These are phyloP conservation scores for Flaveria robusta DNA, from an alignment of 129 eudicot species.

Conservation along the genomic window DNA sequence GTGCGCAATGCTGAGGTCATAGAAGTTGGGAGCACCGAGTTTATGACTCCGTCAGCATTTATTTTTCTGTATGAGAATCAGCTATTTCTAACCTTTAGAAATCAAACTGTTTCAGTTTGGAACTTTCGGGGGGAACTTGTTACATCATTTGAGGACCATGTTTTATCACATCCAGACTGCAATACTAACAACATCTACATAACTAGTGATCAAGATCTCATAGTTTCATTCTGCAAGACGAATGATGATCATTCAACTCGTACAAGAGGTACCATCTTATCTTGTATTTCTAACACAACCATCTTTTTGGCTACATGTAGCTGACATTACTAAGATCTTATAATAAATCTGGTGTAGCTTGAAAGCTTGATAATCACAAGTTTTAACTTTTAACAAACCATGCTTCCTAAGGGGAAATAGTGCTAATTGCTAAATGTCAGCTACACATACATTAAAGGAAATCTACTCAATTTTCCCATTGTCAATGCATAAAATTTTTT, in stretches of 20 bases:
- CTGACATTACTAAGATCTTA: conserved; percentile 5
- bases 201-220: conserved; percentile 54
- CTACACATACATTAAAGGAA: neutral
- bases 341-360: neutral
- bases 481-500: neutral
- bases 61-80: conserved; percentile 50
- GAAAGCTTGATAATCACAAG: neutral
- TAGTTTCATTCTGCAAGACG: conserved; percentile 50
- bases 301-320: neutral
- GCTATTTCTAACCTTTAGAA: conserved; percentile 42
- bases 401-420: neutral
- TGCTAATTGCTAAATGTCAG: neutral
- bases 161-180: conserved; percentile 50
- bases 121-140: conserved; percentile 55
- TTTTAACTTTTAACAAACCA: neutral
- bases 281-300: neutral
- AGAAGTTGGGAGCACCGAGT: conserved; percentile 49
- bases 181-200: conserved; percentile 54
- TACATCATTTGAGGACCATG: conserved; percentile 54
- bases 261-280: conserved; percentile 32
- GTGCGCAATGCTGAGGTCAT: conserved; percentile 45
- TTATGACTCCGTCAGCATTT: conserved; percentile 52
- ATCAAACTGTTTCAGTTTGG: conserved; percentile 55
- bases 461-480: neutral
- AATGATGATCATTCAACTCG: conserved; percentile 31